phyloP scores from a whole-genome alignment of 345 rosid genomes.

The Eucalyptus marginata region DNA sequence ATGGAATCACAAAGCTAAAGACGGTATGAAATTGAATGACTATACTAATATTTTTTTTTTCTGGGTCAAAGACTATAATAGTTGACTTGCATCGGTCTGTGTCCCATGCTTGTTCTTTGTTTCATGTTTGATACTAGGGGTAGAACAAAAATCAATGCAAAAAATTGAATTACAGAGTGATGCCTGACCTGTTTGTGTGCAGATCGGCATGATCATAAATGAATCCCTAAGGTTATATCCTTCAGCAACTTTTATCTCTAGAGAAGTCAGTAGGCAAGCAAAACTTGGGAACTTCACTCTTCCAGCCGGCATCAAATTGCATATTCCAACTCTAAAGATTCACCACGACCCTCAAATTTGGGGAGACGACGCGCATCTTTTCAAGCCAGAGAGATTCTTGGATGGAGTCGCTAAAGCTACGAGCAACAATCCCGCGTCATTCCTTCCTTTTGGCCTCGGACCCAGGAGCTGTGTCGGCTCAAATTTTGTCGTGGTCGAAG shows the following conservation, averaged over 20 bases:
- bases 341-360: slow-evolving; percentile 24
- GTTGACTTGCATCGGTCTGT: neutral
- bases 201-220: slow-evolving; percentile 17
- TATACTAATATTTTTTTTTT: fast-evolving
- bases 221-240: neutral
- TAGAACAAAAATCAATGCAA: neutral
- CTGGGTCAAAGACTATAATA: too few relatives aligned
- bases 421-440: slow-evolving; percentile 7
- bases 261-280: slow-evolving; percentile 2
- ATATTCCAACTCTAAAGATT: slow-evolving; percentile 4
- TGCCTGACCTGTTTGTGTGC: neutral
- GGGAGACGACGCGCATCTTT: slow-evolving; percentile 33
- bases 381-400: slow-evolving; percentile 32
- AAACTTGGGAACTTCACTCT: slow-evolving; percentile 10
- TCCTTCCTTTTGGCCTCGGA: slow-evolving; percentile 24
- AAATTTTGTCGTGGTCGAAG: slow-evolving; percentile 15
- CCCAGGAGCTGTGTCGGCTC: slow-evolving; percentile 20
- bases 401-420: slow-evolving; percentile 35
- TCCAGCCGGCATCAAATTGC: slow-evolving; percentile 1
- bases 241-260: neutral
- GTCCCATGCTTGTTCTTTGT: neutral
- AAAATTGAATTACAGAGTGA: neutral
- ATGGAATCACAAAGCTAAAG: neutral
- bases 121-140: neutral
- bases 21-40: neutral